Conservation (phyloP, 1,284 basidiomycete species). For the Vanrija sp. region DNA sequence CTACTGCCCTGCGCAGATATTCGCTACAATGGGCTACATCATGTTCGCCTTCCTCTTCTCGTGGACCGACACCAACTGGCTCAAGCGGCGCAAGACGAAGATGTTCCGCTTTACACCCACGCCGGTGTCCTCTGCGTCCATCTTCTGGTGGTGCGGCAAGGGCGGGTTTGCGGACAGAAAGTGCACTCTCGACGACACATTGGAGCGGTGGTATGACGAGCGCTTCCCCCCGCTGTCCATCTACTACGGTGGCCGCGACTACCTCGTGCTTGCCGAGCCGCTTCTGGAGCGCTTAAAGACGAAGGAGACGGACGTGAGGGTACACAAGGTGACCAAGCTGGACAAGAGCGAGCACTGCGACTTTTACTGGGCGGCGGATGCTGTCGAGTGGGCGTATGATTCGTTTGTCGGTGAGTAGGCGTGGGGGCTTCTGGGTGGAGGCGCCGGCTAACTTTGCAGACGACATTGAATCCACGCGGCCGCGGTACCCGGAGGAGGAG, state of each 20-base stretch:
- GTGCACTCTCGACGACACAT: conserved; percentile 55
- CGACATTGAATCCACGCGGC: conserved; percentile 43
- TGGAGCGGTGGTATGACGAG: conserved; percentile 57
- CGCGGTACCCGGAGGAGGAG: conserved; percentile 35
- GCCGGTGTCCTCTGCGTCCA: conserved; percentile 55
- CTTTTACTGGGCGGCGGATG: conserved; percentile 58
- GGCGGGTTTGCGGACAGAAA: conserved; percentile 59
- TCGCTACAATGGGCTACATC: conserved; percentile 48
- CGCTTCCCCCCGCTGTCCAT: conserved; percentile 58
- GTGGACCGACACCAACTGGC: conserved; percentile 63
- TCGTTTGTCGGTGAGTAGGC: conserved; percentile 46
- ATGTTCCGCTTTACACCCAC: conserved; percentile 64
- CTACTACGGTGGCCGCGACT: conserved; percentile 56
- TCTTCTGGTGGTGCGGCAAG: conserved; percentile 62
- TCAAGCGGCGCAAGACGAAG: conserved; percentile 57
- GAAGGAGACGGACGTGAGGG: conserved; percentile 54
- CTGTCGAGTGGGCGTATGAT: conserved; percentile 58
- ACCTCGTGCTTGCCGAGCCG: conserved; percentile 54
- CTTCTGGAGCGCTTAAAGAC: conserved; percentile 52
- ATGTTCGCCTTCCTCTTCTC: conserved; percentile 60
- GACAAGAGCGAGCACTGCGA: conserved; percentile 54
- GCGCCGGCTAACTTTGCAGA: conserved; percentile 16
- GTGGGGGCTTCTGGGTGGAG: too few relatives aligned
- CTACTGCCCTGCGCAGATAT: conserved; percentile 54
- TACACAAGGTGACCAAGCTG: conserved; percentile 55